Evolutionary conservation across 2,329 filamentous ascomycete genomes (phyloP).

Genomic region (Colletotrichum sp.): DNA sequence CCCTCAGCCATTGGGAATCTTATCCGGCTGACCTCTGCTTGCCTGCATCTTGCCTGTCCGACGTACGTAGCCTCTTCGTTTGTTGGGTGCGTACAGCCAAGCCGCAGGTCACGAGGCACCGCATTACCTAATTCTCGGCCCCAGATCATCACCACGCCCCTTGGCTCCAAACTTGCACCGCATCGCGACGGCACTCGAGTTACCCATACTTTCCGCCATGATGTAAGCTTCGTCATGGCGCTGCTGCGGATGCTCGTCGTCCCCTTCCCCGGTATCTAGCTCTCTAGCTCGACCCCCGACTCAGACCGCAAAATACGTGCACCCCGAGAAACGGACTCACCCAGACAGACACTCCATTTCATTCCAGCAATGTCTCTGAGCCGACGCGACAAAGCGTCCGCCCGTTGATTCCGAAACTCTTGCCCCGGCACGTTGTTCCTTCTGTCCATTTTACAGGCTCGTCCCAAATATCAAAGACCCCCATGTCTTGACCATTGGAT

Average conservation of each 20-base stretch:
- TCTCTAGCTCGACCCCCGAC: background rate
- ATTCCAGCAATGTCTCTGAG: background rate
- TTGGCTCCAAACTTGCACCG: constrained; percentile 3
- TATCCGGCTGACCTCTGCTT: background rate
- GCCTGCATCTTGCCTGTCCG: background rate
- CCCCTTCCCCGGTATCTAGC: background rate
- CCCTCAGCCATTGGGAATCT: background rate
- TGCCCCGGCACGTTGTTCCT: constrained; percentile 4
- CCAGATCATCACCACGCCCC: background rate
- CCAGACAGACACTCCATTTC: background rate
- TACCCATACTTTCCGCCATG: background rate
- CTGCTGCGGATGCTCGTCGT: background rate
- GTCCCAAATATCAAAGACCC: background rate
- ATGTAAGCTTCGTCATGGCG: constrained; percentile 10
- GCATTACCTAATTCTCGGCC: constrained; percentile 9
- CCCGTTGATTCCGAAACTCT: constrained; percentile 17
- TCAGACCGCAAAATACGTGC: constrained; percentile 2
- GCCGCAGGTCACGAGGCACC: background rate
- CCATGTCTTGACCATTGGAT: constrained; percentile 11
- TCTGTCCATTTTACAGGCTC: constrained; percentile 8
- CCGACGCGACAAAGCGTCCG: constrained; percentile 3
- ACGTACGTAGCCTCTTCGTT: background rate
- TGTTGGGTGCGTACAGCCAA: background rate
- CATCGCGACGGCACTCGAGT: background rate
- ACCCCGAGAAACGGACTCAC: background rate